Conservation (phyloP, 495 filamentous ascomycete species). For the Trichoderma parareesei region DNA sequence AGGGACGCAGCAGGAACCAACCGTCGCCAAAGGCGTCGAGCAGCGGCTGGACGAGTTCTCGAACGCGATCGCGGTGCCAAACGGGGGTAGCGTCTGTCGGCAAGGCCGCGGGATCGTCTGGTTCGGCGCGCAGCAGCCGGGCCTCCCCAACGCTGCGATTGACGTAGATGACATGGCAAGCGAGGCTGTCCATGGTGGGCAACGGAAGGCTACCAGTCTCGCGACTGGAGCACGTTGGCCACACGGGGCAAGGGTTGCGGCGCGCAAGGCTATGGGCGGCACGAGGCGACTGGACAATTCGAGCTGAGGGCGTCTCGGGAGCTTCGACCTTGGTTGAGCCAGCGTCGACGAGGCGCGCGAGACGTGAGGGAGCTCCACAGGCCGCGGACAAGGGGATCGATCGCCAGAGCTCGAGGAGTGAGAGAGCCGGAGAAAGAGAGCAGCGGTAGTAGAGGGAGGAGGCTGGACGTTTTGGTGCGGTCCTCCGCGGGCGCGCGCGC, state of each 20-base stretch:
- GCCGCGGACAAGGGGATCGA: background rate
- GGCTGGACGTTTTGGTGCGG: background rate
- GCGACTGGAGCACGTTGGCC: slow-evolving; percentile 39
- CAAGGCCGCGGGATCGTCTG: slow-evolving; percentile 6
- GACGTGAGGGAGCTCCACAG: background rate
- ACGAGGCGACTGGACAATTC: background rate
- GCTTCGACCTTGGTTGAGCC: background rate
- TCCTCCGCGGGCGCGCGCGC: background rate
- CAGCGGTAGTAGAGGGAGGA: background rate
- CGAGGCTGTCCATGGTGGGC: slow-evolving; percentile 55
- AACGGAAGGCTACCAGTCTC: slow-evolving; percentile 38
- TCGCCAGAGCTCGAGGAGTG: background rate
- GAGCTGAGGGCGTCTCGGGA: background rate
- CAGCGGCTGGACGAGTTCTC: slow-evolving; percentile 29
- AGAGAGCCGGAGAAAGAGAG: background rate
- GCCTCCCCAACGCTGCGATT: slow-evolving; percentile 64
- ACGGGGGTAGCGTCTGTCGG: background rate
- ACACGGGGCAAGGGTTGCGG: slow-evolving; percentile 13
- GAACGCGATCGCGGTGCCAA: slow-evolving; percentile 15
- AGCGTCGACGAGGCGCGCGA: background rate
- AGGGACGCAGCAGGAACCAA: slow-evolving; percentile 19
- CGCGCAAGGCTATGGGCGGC: background rate
- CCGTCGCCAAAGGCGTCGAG: slow-evolving; percentile 43
- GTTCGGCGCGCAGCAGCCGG: slow-evolving; percentile 36
- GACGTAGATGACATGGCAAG: slow-evolving; percentile 77